phyloP scores from a whole-genome alignment of 768 basidiomycete genomes.

The Leccinellum albellum region DNA sequence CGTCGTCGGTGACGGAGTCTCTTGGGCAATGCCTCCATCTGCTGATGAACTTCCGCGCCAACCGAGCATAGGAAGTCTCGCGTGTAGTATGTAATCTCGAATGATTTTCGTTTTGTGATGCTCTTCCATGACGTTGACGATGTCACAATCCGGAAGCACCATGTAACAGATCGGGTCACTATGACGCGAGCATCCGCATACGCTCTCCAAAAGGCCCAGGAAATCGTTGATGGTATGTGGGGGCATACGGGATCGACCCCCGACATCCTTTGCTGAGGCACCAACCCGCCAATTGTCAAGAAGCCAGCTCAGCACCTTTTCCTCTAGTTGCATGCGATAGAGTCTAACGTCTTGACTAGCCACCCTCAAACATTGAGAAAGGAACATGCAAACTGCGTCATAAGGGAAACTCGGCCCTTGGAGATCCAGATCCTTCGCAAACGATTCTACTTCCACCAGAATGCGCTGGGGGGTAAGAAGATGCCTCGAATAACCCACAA shows the following conservation, averaged over 20 bases:
- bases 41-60: conserved; percentile 6
- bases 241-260: conserved; percentile 42
- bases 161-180: conserved; percentile 45
- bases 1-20: conserved; percentile 3
- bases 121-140: conserved; percentile 58
- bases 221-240: conserved; percentile 58
- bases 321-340: conserved; percentile 82
- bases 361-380: conserved; percentile 62
- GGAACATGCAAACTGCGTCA: conserved; percentile 87
- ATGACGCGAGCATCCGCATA: conserved; percentile 53
- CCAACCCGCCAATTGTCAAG: conserved; percentile 61
- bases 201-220: conserved; percentile 55
- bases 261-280: conserved; percentile 36
- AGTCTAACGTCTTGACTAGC: conserved; percentile 79
- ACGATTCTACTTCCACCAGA: conserved; percentile 68
- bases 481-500: conserved; percentile 43
- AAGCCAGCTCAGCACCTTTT: conserved; percentile 82
- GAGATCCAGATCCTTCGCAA: conserved; percentile 81
- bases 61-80: conserved; percentile 50
- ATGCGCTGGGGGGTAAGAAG: conserved; percentile 55
- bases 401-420: conserved; percentile 86
- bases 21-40: neutral
- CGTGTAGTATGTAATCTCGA: conserved; percentile 65
- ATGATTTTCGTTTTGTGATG: conserved; percentile 56
- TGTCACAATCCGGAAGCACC: conserved; percentile 65